Evolutionary conservation across 148 eudicot species (phyloP).

Genomic region (Camellia granthamiana): DNA sequence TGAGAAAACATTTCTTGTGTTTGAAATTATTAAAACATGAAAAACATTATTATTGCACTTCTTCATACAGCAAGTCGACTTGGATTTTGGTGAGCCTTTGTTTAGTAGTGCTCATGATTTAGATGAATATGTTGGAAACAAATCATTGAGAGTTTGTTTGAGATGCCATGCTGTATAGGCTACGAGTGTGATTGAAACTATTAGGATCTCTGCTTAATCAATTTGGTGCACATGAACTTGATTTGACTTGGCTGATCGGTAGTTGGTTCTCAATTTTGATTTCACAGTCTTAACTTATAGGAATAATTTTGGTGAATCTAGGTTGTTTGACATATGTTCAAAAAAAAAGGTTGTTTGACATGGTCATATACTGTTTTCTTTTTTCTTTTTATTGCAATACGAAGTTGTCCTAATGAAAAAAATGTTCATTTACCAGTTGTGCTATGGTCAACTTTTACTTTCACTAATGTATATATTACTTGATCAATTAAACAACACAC

Average conservation of each 20-base stretch:
- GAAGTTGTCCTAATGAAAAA: not conserved
- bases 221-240: not conserved
- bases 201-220: not conserved
- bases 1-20: not conserved
- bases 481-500: too few species aligned
- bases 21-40: slow-evolving; percentile 2
- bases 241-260: not conserved
- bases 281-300: not conserved
- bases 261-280: slow-evolving; percentile 2
- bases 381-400: not conserved
- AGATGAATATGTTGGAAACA: slow-evolving; percentile 2
- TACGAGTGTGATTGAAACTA: not conserved
- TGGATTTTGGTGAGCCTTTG: not conserved
- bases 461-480: too few species aligned
- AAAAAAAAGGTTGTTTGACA: not conserved
- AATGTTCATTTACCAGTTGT: not conserved
- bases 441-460: not conserved
- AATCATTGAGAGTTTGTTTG: not conserved
- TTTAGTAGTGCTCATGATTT: not conserved
- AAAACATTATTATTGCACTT: not conserved
- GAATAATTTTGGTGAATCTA: too few species aligned
- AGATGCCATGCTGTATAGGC: not conserved
- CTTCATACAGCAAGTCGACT: not conserved
- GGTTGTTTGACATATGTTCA: not conserved
- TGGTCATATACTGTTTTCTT: not conserved